Base-by-base conservation (phyloP, 2,329 filamentous ascomycete genomes). In the Diaporthe aspalathi region DNA sequence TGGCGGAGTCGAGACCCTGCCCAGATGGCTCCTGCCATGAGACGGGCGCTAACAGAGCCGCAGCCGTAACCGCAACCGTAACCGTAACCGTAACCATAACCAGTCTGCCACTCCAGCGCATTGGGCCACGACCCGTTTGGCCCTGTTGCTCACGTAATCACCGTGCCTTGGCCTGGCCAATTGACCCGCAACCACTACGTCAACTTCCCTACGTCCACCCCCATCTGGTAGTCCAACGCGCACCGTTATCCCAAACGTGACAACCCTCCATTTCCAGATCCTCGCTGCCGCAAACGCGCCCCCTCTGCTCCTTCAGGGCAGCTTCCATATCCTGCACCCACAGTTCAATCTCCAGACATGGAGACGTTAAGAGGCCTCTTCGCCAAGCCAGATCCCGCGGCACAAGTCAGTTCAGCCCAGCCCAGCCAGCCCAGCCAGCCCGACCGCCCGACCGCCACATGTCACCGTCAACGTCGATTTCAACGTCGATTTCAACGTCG, bases 321-420 rank as follows among this genome's bases (percentile, higher is more conserved):
- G 49, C 40, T 63, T n/a, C 63, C 67, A 65, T 40, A 47, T 45
- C 53, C 38, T 49, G 5, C n/a, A 32, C 65, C n/a, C n/a, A n/a
- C 47, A 68, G 52, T 69, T 47, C 70, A n/a, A 60, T 35, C 66
- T 20, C 68, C 76, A 79, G 82, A 76, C 78, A 98, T 98, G 96
- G 94, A 98, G 85, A 89, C 93, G 53, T 87, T 98, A 80, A 94
- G 91, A 81, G 87, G 92, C 72, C 90, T 98, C 78, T 95, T 98
- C 83, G 94, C 91, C 82, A 95, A 94, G 83, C 95, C 96, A 47
- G 95, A 97, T 79, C 96, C 96, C 54, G 93, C 97, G 82, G 93
- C 92, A 74, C 95, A 99, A 88, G 95, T 97, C 85, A 75, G 86
- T 66, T 76, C 69, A 63, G 52, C 53, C 62, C 70, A 62, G 32